Conservation (phyloP, 2,329 filamentous ascomycete genomes). For the Alternaria viburni region DNA sequence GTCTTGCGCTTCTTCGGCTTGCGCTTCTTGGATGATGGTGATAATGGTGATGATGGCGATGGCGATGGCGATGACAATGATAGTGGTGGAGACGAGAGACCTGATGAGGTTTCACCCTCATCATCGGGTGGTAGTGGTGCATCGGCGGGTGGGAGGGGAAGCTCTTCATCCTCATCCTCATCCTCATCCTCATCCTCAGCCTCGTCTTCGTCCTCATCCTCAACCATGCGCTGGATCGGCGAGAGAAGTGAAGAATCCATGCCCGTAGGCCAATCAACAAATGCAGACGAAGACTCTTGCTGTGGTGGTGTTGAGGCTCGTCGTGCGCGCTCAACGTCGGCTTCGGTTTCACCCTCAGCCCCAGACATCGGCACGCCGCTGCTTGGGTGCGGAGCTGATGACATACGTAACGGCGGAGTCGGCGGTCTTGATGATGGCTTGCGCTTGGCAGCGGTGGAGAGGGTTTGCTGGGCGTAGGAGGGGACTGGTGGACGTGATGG, state of each 20-base stretch:
- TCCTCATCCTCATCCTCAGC: too few relatives aligned
- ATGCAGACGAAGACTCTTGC: not conserved
- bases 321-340: not conserved
- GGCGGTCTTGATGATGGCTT: not conserved
- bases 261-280: not conserved
- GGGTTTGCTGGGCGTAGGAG: not conserved
- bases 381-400: not conserved
- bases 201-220: not conserved
- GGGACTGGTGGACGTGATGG: not conserved
- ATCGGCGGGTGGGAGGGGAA: not conserved
- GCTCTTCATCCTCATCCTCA: not conserved
- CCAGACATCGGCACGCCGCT: not conserved
- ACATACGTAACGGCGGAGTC: not conserved
- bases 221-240: not conserved
- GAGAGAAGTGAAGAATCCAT: not conserved
- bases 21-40: not conserved
- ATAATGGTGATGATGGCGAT: not conserved
- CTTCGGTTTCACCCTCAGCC: not conserved
- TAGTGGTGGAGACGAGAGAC: not conserved
- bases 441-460: not conserved
- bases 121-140: not conserved
- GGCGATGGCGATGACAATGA: not conserved
- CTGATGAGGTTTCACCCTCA: not conserved
- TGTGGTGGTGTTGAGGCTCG: not conserved
- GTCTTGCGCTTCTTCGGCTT: not conserved